phyloP scores from a whole-genome alignment of 768 basidiomycete genomes.

The Phaffia tasmanica region DNA sequence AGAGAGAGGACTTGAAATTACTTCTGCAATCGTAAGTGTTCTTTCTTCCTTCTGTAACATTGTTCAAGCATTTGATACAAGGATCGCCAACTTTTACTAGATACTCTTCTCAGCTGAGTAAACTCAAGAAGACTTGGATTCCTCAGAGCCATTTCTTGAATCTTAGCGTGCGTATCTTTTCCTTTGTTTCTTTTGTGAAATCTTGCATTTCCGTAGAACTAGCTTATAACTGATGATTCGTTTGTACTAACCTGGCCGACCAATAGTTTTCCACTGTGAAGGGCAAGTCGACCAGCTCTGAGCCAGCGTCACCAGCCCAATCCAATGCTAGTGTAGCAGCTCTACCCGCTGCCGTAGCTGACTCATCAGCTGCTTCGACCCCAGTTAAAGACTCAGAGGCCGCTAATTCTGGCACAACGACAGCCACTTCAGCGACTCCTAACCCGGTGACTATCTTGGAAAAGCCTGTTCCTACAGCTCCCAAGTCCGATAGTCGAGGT shows the following conservation, averaged over 20 bases:
- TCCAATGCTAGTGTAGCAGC: background rate
- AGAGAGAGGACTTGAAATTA: constrained; percentile 44
- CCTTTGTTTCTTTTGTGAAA: background rate
- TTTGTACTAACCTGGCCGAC: constrained; percentile 1
- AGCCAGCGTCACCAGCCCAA: background rate
- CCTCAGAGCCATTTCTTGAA: constrained; percentile 11
- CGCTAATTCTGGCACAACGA: no score
- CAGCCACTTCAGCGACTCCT: no score
- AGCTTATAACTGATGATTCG: constrained; percentile 5
- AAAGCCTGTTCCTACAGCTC: no score
- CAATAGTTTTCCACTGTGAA: background rate
- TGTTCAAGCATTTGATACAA: constrained; percentile 6
- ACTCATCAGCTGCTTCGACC: background rate
- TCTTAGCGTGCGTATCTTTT: background rate
- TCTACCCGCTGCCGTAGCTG: background rate
- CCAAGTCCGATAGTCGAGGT: no score
- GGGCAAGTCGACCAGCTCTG: constrained; percentile 2
- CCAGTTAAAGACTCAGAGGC: no score
- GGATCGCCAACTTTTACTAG: background rate
- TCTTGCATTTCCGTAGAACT: background rate
- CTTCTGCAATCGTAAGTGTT: constrained; percentile 32
- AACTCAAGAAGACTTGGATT: constrained; percentile 26
- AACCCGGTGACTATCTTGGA: no score
- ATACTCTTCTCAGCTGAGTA: constrained; percentile 19
- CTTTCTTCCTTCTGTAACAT: no score